Percentiles rank a stretch among this genome's conserved stretches.
Evolutionary conservation across 192 early-diverging fungal species (phyloP).

Genomic region (Coemansia sp.): DNA sequence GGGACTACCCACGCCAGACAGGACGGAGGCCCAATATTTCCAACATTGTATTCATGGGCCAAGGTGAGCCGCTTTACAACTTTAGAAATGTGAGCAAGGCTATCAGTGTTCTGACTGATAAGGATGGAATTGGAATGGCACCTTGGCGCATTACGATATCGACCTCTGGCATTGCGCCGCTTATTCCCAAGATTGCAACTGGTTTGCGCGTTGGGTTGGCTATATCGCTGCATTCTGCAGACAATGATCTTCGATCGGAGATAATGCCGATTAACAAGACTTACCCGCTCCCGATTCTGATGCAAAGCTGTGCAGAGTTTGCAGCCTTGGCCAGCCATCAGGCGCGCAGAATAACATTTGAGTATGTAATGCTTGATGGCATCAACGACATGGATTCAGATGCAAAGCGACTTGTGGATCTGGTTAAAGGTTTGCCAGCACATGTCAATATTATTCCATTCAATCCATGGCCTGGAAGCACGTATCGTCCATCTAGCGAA

Average conservation of each 20-base stretch:
- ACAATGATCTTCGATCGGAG: conserved; percentile 69
- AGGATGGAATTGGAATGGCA: conserved; percentile 60
- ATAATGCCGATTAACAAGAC: conserved; percentile 88
- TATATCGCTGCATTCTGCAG: conserved; percentile 82
- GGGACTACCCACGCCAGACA: conserved; percentile 60
- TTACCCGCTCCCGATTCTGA: conserved; percentile 69
- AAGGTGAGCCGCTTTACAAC: conserved; percentile 89
- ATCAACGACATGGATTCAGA: conserved; percentile 78
- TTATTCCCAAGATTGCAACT: conserved; percentile 71
- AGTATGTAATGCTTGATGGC: conserved; percentile 86
- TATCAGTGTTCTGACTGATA: conserved; percentile 60
- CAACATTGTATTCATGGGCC: conserved; percentile 94
- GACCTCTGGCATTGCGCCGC: conserved; percentile 82
- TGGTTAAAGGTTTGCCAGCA: conserved; percentile 65
- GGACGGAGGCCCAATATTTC: conserved; percentile 58
- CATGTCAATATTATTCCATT: conserved; percentile 85
- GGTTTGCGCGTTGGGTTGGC: conserved; percentile 75
- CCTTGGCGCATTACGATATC: conserved; percentile 81
- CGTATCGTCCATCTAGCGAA: conserved; percentile 60
- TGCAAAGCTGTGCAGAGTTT: conserved; percentile 71
- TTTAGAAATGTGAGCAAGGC: conserved; percentile 67
- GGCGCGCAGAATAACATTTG: conserved; percentile 80
- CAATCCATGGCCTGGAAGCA: conserved; percentile 83
- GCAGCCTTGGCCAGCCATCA: conserved; percentile 54
- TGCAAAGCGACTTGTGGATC: conserved; percentile 64